Percentiles rank a stretch among this genome's conserved stretches.
Evolutionary conservation across 192 early-diverging fungal genomes (phyloP).

Genomic region (Physocladia obscura): DNA sequence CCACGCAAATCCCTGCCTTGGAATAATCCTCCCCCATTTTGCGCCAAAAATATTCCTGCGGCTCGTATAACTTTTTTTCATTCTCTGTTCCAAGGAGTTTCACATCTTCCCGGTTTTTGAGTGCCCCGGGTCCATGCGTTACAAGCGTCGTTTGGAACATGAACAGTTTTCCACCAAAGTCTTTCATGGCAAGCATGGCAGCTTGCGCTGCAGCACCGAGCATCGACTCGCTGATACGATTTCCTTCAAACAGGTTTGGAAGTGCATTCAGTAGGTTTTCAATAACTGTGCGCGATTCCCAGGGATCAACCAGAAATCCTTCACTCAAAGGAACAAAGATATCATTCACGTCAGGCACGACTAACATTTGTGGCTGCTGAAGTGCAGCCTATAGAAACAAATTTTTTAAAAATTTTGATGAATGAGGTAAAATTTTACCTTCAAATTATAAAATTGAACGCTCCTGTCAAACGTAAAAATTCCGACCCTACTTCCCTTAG

Average conservation of each 20-base stretch:
- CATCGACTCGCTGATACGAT: constrained; percentile 69
- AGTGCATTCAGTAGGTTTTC: constrained; percentile 78
- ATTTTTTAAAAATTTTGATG: background rate
- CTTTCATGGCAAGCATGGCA: constrained; percentile 67
- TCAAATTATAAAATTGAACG: constrained; percentile 94
- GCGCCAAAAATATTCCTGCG: constrained; percentile 84
- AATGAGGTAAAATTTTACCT: constrained; percentile 41
- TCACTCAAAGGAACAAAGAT: constrained; percentile 92
- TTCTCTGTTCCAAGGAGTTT: constrained; percentile 92
- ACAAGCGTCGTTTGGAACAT: constrained; percentile 90
- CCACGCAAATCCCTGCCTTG: constrained; percentile 78
- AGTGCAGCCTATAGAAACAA: constrained; percentile 57
- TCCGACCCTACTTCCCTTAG: constrained; percentile 62
- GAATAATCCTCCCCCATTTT: constrained; percentile 82
- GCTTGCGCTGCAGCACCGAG: constrained; percentile 82
- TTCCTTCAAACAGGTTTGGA: constrained; percentile 80
- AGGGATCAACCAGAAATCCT: constrained; percentile 87
- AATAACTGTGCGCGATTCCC: constrained; percentile 76
- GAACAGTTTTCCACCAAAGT: constrained; percentile 81
- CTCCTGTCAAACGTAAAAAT: constrained; percentile 88
- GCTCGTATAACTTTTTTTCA: constrained; percentile 81
- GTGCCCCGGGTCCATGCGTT: constrained; percentile 79
- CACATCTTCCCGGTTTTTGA: constrained; percentile 84
- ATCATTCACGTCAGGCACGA: constrained; percentile 87
- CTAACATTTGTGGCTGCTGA: constrained; percentile 92